These are phyloP conservation scores for Calocera cornea DNA, from an alignment of 768 basidiomycete species.

Conservation along the genomic window DNA sequence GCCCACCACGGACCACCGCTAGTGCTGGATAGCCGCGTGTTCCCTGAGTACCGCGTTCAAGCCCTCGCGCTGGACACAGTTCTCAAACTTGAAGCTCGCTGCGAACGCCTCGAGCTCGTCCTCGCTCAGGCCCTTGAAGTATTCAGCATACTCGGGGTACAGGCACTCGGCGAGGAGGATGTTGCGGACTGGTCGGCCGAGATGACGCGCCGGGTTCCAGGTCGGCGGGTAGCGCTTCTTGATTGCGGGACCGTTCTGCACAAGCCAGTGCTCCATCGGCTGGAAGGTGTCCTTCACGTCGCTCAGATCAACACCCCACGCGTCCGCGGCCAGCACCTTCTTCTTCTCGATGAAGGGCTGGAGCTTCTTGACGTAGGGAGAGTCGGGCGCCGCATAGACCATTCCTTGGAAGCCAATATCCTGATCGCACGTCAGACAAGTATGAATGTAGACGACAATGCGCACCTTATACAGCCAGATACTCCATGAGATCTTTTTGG, in stretches of 20 bases:
- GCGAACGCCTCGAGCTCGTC: constrained; percentile 59
- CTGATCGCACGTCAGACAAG: background rate
- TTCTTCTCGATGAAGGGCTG: constrained; percentile 60
- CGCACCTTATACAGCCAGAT: constrained; percentile 69
- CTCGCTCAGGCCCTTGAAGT: constrained; percentile 25
- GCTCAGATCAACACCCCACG: constrained; percentile 60
- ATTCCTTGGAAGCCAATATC: constrained; percentile 51
- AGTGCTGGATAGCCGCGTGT: constrained; percentile 11
- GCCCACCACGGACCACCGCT: background rate
- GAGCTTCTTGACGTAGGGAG: constrained; percentile 60
- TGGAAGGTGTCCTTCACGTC: constrained; percentile 45
- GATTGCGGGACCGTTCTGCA: constrained; percentile 30
- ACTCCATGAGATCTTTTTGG: constrained; percentile 44
- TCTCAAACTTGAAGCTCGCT: constrained; percentile 56
- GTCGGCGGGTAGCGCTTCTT: constrained; percentile 37
- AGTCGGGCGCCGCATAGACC: constrained; percentile 55
- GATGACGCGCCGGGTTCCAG: constrained; percentile 22
- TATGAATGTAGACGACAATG: background rate
- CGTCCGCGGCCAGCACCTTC: constrained; percentile 59
- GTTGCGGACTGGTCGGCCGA: constrained; percentile 42
- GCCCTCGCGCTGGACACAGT: constrained; percentile 54
- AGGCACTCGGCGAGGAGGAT: constrained; percentile 60
- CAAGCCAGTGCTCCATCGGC: constrained; percentile 43
- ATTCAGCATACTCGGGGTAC: constrained; percentile 54
- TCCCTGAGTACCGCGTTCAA: constrained; percentile 35